Conservation (phyloP, 768 basidiomycete species). For the Leccinum olivaceopallidum region DNA sequence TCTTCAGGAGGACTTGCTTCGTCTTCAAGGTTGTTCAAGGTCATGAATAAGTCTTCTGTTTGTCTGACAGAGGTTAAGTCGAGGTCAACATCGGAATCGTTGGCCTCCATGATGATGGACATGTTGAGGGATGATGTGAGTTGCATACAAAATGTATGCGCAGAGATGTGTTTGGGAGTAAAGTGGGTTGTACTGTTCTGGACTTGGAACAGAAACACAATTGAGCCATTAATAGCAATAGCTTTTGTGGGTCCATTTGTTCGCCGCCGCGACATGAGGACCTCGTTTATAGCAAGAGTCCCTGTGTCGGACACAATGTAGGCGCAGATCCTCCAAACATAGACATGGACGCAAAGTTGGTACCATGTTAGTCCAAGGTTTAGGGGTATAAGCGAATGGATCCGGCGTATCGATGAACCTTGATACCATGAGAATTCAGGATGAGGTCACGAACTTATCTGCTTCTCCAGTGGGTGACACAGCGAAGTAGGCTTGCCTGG, state of each 20-base stretch:
- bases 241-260: too few species aligned
- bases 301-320: neutral
- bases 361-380: slow-evolving; percentile 12
- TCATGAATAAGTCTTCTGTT: slow-evolving; percentile 14
- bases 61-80: slow-evolving; percentile 5
- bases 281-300: neutral
- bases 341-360: slow-evolving; percentile 24
- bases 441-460: neutral
- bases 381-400: neutral
- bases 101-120: slow-evolving; percentile 20
- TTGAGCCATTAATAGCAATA: too few species aligned
- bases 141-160: neutral
- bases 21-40: slow-evolving; percentile 3
- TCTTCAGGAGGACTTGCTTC: slow-evolving; percentile 5
- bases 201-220: neutral
- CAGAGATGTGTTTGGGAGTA: neutral
- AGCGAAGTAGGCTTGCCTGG: neutral
- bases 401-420: slow-evolving; percentile 16
- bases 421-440: slow-evolving; percentile 16
- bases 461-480: neutral
- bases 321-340: slow-evolving; percentile 18
- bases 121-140: slow-evolving; percentile 3
- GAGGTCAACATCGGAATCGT: slow-evolving; percentile 8
- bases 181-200: neutral
- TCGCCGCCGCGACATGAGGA: slow-evolving; percentile 2